phyloP scores from a whole-genome alignment of 2,329 filamentous ascomycete species.

The Alternaria consortialis region DNA sequence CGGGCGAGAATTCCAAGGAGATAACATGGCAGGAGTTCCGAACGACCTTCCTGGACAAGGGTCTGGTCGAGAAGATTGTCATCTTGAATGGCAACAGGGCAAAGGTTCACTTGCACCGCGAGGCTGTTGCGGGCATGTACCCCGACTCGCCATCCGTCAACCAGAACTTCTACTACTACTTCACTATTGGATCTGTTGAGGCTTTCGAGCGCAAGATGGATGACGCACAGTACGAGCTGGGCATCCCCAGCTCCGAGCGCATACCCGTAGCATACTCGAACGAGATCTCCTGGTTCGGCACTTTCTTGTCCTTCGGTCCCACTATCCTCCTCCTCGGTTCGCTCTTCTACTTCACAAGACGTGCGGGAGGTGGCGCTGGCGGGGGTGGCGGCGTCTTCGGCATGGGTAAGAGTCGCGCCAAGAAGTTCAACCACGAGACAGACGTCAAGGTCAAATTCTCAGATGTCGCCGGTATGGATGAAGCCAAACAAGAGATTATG shows the following conservation, averaged over 20 bases:
- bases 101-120: constrained; percentile 79
- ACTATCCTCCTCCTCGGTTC: constrained; percentile 86
- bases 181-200: constrained; percentile 94
- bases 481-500: constrained; percentile 98
- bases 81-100: constrained; percentile 82
- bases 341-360: constrained; percentile 79
- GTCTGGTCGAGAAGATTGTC: constrained; percentile 89
- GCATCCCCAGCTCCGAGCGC: constrained; percentile 84
- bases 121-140: constrained; percentile 75
- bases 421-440: constrained; percentile 96
- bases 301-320: constrained; percentile 82
- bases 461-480: constrained; percentile 97
- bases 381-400: constrained; percentile 81
- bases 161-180: constrained; percentile 83
- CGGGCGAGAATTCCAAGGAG: constrained; percentile 73
- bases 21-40: constrained; percentile 99
- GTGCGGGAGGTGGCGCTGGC: constrained; percentile 71
- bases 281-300: constrained; percentile 76
- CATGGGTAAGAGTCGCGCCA: constrained; percentile 94
- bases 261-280: constrained; percentile 90
- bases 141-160: constrained; percentile 76
- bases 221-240: constrained; percentile 84
- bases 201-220: constrained; percentile 90
- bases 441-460: constrained; percentile 96
- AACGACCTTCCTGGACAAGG: constrained; percentile 93